phyloP scores from a whole-genome alignment of 768 basidiomycete species.

The Tulasnella sp. region DNA sequence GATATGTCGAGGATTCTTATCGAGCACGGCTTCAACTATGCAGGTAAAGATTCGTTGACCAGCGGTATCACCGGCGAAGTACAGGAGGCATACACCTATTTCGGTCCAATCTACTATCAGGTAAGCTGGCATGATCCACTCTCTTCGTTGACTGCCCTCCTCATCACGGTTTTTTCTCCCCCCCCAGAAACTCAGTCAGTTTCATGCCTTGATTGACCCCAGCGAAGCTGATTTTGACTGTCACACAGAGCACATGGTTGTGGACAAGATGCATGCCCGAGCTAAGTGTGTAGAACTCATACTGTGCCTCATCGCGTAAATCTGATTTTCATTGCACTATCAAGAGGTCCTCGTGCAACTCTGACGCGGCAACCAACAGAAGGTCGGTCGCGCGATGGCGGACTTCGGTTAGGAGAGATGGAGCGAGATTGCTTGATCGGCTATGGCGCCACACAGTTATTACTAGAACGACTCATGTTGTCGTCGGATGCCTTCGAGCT shows the following conservation, averaged over 20 bases:
- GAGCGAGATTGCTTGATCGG: constrained; percentile 97
- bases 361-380: constrained; percentile 97
- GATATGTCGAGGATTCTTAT: constrained; percentile 97
- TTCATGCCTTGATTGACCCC: background rate
- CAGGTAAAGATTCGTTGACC: constrained; percentile 98
- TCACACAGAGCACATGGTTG: constrained; percentile 83
- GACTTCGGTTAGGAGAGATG: constrained; percentile 96
- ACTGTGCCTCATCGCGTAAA: background rate
- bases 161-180: constrained; percentile 18
- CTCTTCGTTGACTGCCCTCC: background rate
- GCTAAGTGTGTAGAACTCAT: constrained; percentile 50
- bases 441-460: constrained; percentile 90
- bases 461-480: constrained; percentile 97
- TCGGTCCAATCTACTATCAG: constrained; percentile 98
- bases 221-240: constrained; percentile 7
- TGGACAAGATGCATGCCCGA: constrained; percentile 99
- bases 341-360: constrained; percentile 88
- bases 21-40: constrained; percentile 92
- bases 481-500: constrained; percentile 98
- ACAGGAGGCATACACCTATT: constrained; percentile 94
- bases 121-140: constrained; percentile 30
- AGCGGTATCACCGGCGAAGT: constrained; percentile 97
- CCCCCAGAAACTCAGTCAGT: constrained; percentile 96
- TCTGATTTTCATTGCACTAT: constrained; percentile 15
- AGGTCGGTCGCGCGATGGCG: constrained; percentile 95